Evolutionary conservation across 169 alveolate species (phyloP), one percentile per base, ranked within the genome.

Genomic region (Fabrea salina): DNA sequence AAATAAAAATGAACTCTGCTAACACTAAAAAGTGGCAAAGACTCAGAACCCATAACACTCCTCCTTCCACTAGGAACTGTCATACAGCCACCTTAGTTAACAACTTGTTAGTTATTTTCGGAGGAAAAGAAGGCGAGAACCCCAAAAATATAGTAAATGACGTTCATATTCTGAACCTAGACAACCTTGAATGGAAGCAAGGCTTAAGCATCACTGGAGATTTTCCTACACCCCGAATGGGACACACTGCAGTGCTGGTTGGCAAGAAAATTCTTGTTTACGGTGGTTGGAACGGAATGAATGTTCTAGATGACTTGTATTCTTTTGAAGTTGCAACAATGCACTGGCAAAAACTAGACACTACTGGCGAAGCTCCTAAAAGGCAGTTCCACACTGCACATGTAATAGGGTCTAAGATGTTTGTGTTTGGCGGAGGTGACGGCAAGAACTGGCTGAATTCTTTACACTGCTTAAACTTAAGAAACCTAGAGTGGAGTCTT

Each of bases 261-360:
- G 76, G 84, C 30, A 81, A 84, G 35, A 82, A 78, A 53, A 91
- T 91, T 74, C 77, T 88, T 19, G 86, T 88, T 77, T 89, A 88
- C 67, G 96, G 96, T 27, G 96, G 96, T 13, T 91, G 96, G 93
- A 88, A 91, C 75, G 96, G 96, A 32, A 77, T 70, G 64, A 75
- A 80, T 35, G 90, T 87, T 59, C 75, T 87, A 7, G 77, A 86
- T 41, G 93, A 87, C 53, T 47, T 79, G 50, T 79, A 82, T 5
- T 75, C 71, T 57, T 54, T 83, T 43, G 87, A 44, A 70, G 68
- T 86, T 76, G 19, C 54, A 59, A 56, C 54, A 64, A 25, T 61
- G 79, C 16, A 70, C 64, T 25, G 76, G 79, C 49, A 83, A n/a
- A 13, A 59, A 16, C 32, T 64, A n/a, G 70, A 70, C 47, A 47